phyloP scores from a whole-genome alignment of 179 eudicot genomes.

The Corrigiola litoralis region DNA sequence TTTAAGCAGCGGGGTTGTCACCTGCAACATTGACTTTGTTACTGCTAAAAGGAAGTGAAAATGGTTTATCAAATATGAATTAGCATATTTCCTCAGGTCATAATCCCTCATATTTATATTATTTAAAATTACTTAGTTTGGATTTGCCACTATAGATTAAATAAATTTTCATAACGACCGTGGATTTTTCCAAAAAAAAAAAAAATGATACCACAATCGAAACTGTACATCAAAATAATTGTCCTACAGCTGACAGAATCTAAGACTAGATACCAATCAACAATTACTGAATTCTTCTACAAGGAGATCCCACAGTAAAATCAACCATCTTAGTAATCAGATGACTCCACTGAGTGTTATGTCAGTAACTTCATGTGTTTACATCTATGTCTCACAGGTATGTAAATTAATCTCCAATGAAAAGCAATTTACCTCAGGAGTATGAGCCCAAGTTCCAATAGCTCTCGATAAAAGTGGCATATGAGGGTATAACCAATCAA shows the following conservation, averaged over 20 bases:
- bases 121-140: not conserved
- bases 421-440: slow-evolving; percentile 65
- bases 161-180: not conserved
- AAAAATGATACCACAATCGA: too few species aligned
- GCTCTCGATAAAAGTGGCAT: slow-evolving; percentile 79
- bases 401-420: not conserved
- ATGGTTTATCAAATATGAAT: not conserved
- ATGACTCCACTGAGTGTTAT: not conserved
- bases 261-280: too few species aligned
- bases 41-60: not conserved
- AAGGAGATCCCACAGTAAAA: not conserved
- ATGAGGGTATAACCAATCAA: slow-evolving; percentile 92
- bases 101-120: not conserved
- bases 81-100: not conserved
- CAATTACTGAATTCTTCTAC: not conserved
- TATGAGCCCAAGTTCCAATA: slow-evolving; percentile 71
- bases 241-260: not conserved
- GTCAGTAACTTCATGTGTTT: not conserved
- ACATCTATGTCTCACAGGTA: not conserved
- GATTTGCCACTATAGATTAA: not conserved
- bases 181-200: not conserved
- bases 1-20: slow-evolving; percentile 49
- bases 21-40: slow-evolving; percentile 31
- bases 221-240: not conserved
- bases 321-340: not conserved